Base-by-base conservation (phyloP, 805 yeast genomes). In the Lipomyces japonicus region DNA sequence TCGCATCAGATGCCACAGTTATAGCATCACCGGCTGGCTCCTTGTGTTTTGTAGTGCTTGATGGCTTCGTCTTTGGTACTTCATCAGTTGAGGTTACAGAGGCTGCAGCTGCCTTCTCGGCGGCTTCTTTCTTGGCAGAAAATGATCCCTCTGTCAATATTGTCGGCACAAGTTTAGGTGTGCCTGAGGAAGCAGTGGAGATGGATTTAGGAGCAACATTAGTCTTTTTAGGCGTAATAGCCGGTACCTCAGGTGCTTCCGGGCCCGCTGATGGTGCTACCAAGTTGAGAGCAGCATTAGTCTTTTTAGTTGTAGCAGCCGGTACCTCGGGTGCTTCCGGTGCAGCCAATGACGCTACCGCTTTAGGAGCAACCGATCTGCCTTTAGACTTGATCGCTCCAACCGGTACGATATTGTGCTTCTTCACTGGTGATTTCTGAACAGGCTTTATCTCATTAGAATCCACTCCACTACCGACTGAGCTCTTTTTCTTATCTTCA, bases 381-480 rank as follows among this genome's bases (percentile, higher is more conserved):
- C n/a, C n/a, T n/a, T 40, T 41, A 32, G 56, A 48, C 44, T 44
- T 51, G 46, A 43, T 51, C 10, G 50, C 42, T 12, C 50, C 50
- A 18, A 48, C 39, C 12, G 57, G 53, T 14, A 42, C 42, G 30
- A 52, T 52, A 31, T 50, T 38, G 28, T 48, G 53, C 42, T 45
- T 39, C 43, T 42, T 44, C 14, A 48, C 50, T 9, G 48, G 42
- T 22, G 36, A 39, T 14, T 16, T 10, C 24, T 23, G 25, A 23
- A 23, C 42, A 5, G 18, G 6, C 9, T 24, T 14, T 5, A 18
- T n/a, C 24, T 32, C 23, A 22, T 35, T 41, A n/a, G 24, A 4
- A 6, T 9, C 40, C 12, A 40, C 14, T 14, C 46, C 6, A 6
- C n/a, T 22, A 23, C n/a, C 14, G 21, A 19, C 34, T n/a, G 51